These are phyloP conservation scores for Delitschia confertaspora DNA, from an alignment of 495 filamentous ascomycete genomes.

Conservation along the genomic window DNA sequence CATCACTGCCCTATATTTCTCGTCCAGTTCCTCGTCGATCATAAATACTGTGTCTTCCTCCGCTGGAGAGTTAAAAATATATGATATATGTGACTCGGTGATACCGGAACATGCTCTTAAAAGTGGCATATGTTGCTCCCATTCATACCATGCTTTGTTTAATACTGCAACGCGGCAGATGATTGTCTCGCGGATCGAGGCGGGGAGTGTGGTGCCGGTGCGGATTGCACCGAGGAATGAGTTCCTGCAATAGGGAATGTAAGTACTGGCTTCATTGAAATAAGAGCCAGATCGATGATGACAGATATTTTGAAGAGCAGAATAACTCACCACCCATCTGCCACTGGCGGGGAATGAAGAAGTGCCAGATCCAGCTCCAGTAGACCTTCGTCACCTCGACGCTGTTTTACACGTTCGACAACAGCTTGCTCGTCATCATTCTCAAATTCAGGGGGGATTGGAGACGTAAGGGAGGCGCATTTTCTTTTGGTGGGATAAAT, in stretches of 20 bases:
- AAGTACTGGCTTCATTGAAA: background rate
- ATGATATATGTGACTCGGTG: slow-evolving; percentile 38
- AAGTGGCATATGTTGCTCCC: slow-evolving; percentile 31
- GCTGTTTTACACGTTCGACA: slow-evolving; percentile 29
- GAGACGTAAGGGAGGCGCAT: slow-evolving; percentile 36
- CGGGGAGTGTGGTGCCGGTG: slow-evolving; percentile 25
- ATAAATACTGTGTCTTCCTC: slow-evolving; percentile 26
- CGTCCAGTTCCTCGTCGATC: slow-evolving; percentile 11
- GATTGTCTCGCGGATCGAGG: slow-evolving; percentile 29
- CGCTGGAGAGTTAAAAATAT: slow-evolving; percentile 5
- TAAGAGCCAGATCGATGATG: background rate
- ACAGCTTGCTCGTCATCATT: slow-evolving; percentile 23
- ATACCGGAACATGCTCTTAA: slow-evolving; percentile 38
- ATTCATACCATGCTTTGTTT: slow-evolving; percentile 34
- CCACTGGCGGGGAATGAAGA: slow-evolving; percentile 33
- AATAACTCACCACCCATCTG: slow-evolving; percentile 31
- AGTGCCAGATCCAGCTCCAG: slow-evolving; percentile 34
- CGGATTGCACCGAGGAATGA: slow-evolving; percentile 34
- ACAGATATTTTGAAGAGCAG: background rate
- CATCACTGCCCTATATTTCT: slow-evolving; percentile 29
- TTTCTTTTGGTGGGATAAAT: slow-evolving; percentile 1
- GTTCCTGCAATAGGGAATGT: slow-evolving; percentile 22
- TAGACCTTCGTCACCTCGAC: slow-evolving; percentile 28
- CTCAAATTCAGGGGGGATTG: slow-evolving; percentile 21
- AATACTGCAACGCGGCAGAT: slow-evolving; percentile 35